Evolutionary conservation across 148 eudicot genomes (phyloP).

Genomic region (Rhododendron griersonianum): DNA sequence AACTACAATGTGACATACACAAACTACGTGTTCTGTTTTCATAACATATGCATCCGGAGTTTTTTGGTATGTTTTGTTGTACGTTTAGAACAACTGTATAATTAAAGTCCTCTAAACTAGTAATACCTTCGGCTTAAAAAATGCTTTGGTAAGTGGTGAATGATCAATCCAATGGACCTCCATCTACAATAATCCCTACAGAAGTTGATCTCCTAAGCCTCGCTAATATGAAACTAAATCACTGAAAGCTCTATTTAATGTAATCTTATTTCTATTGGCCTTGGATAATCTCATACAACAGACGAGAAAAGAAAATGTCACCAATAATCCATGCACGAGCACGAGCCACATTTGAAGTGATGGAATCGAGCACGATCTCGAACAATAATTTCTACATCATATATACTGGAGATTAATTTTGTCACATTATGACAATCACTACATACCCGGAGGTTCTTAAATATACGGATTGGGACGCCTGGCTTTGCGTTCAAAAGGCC

Average conservation of each 20-base stretch:
- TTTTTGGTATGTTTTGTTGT: background rate
- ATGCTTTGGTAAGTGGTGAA: background rate
- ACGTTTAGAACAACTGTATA: background rate
- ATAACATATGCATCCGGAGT: background rate
- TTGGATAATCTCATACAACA: background rate
- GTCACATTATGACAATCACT: constrained; percentile 65
- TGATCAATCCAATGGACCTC: background rate
- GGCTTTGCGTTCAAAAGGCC: constrained; percentile 45
- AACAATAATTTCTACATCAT: constrained; percentile 53
- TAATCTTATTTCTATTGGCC: background rate
- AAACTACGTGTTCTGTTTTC: background rate
- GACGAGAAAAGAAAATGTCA: background rate
- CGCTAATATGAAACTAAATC: background rate
- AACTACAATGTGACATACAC: background rate
- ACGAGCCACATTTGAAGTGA: constrained; percentile 52
- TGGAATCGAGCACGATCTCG: constrained; percentile 75
- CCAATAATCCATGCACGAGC: constrained; percentile 71
- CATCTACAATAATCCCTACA: background rate
- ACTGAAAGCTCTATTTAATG: background rate
- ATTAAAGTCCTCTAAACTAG: background rate
- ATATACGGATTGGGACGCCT: constrained; percentile 60
- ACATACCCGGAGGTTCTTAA: constrained; percentile 70
- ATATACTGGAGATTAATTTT: constrained; percentile 47
- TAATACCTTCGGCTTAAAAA: background rate
- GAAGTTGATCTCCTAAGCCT: background rate